Evolutionary conservation across 306 rosid species (phyloP).

Genomic region (Lithocarpus polystachyus): DNA sequence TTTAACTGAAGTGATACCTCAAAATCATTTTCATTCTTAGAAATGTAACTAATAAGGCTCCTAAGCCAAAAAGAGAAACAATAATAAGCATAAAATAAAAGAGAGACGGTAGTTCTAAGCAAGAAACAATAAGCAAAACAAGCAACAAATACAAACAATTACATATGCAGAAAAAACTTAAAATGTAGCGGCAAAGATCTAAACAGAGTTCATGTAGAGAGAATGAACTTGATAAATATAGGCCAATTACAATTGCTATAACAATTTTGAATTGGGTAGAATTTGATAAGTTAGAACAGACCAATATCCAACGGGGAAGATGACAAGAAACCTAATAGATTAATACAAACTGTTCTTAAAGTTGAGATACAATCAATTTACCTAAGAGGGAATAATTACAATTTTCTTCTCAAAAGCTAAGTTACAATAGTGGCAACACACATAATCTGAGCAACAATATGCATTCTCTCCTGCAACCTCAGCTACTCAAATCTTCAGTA

Average conservation of each 20-base stretch:
- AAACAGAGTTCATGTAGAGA: neutral
- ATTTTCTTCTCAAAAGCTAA: conserved; percentile 12
- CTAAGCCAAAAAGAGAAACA: no score
- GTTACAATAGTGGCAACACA: conserved; percentile 8
- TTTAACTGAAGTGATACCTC: no score
- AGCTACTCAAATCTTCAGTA: conserved; percentile 9
- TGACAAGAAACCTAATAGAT: conserved; percentile 10
- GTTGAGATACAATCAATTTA: conserved; percentile 28
- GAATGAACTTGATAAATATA: neutral
- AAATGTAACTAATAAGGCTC: no score
- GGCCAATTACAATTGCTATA: neutral
- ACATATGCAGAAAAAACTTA: neutral
- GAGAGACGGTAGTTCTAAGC: neutral
- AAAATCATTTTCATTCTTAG: no score
- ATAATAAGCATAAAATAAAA: no score
- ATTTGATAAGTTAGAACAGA: neutral
- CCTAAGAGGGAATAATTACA: conserved; percentile 25
- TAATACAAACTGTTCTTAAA: conserved; percentile 19
- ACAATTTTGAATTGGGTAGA: neutral
- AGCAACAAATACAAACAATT: neutral
- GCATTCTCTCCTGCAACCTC: conserved; percentile 28
- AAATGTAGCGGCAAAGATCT: neutral
- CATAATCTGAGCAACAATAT: conserved; percentile 22
- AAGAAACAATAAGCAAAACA: neutral
- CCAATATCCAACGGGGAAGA: conserved; percentile 12